Percentiles rank a stretch among this genome's conserved stretches.
These are phyloP conservation scores for Cercospora sp. DNA, from an alignment of 2,329 filamentous ascomycete genomes.

Conservation along the genomic window DNA sequence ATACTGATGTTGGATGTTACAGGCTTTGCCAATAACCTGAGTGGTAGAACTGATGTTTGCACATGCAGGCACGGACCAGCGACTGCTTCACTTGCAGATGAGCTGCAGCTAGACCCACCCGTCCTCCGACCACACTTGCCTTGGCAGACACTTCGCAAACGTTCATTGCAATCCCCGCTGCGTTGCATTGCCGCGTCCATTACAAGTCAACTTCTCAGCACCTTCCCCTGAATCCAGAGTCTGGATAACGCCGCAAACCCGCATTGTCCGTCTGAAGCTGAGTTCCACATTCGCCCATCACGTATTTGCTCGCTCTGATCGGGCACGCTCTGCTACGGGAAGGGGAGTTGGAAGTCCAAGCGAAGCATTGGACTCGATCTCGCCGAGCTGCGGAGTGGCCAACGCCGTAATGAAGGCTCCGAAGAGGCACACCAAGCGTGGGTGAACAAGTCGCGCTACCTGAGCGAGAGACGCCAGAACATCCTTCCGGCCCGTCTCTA, in stretches of 20 bases:
- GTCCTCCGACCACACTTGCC: background rate
- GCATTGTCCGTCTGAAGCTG: background rate
- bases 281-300: background rate
- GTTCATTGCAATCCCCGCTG: background rate
- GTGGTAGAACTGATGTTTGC: background rate
- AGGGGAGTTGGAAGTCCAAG: background rate
- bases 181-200: background rate
- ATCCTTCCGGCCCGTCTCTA: background rate
- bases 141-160: background rate
- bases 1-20: background rate
- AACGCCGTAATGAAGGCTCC: background rate
- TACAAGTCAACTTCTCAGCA: background rate
- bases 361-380: background rate
- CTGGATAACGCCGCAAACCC: background rate
- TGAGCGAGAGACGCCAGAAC: background rate
- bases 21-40: background rate
- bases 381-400: background rate
- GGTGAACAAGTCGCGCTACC: background rate
- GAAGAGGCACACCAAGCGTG: background rate
- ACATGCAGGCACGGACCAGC: background rate
- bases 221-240: background rate
- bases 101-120: background rate
- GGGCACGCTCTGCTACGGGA: background rate
- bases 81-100: background rate
- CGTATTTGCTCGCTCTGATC: background rate